Conservation (phyloP, 2,329 filamentous ascomycete species). For the Pseudogymnoascus sp. region DNA sequence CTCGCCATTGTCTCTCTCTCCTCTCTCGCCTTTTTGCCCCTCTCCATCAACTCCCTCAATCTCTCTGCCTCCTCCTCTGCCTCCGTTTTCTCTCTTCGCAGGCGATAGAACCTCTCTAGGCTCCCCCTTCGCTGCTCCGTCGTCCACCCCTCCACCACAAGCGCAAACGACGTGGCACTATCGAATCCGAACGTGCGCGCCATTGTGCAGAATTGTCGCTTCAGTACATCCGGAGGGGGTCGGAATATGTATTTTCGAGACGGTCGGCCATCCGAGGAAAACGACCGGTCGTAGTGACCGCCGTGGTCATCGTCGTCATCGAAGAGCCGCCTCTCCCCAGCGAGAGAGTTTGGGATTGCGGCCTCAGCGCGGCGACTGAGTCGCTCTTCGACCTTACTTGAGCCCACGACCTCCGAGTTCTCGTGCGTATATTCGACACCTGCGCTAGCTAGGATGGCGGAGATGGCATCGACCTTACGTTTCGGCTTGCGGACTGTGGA, state of each 20-base stretch:
- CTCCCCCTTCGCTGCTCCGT: slow-evolving; percentile 71
- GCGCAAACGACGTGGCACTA: slow-evolving; percentile 73
- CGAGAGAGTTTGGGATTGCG: slow-evolving; percentile 11
- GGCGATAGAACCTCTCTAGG: slow-evolving; percentile 71
- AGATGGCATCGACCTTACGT: slow-evolving; percentile 62
- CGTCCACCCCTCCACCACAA: slow-evolving; percentile 85
- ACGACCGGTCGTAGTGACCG: slow-evolving; percentile 24
- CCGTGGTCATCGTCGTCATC: slow-evolving; percentile 38
- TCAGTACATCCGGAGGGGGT: slow-evolving; percentile 65
- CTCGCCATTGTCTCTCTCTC: neutral
- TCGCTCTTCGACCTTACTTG: slow-evolving; percentile 81
- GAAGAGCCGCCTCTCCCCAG: slow-evolving; percentile 21
- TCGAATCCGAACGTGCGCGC: slow-evolving; percentile 68
- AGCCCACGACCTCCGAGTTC: slow-evolving; percentile 89
- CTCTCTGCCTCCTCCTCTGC: neutral
- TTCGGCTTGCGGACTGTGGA: slow-evolving; percentile 16
- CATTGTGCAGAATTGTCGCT: slow-evolving; percentile 87
- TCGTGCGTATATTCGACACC: slow-evolving; percentile 95
- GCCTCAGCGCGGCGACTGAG: slow-evolving; percentile 62
- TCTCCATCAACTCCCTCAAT: neutral
- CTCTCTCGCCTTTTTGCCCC: neutral
- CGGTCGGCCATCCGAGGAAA: slow-evolving; percentile 17
- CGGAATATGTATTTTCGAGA: slow-evolving; percentile 32
- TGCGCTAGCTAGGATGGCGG: slow-evolving; percentile 78
- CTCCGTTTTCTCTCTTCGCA: slow-evolving; percentile 34